These are phyloP conservation scores for Leccinellum albellum DNA, from an alignment of 768 basidiomycete species.

Conservation along the genomic window DNA sequence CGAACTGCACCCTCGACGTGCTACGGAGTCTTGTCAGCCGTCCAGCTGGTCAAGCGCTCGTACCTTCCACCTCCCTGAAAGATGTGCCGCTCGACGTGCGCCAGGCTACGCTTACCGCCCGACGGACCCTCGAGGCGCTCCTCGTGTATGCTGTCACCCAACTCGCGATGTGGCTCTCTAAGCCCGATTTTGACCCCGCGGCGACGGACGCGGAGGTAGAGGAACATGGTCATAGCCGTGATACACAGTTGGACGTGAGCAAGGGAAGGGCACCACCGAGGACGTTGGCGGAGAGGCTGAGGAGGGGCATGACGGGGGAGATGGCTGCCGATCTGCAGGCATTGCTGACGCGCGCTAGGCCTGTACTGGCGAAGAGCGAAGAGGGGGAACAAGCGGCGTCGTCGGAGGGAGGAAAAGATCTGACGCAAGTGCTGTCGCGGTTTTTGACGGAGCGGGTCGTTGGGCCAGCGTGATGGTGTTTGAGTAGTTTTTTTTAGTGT, in stretches of 20 bases:
- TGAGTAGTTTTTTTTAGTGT: not conserved
- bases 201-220: slow-evolving; percentile 43
- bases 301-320: slow-evolving; percentile 78
- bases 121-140: slow-evolving; percentile 63
- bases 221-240: slow-evolving; percentile 29
- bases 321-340: slow-evolving; percentile 70
- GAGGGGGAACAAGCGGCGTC: slow-evolving; percentile 22
- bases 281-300: slow-evolving; percentile 58
- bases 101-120: slow-evolving; percentile 53
- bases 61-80: slow-evolving; percentile 30
- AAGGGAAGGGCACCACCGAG: slow-evolving; percentile 43
- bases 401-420: slow-evolving; percentile 40
- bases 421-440: slow-evolving; percentile 55
- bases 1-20: slow-evolving; percentile 71
- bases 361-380: slow-evolving; percentile 59
- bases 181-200: slow-evolving; percentile 58
- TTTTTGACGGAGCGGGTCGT: slow-evolving; percentile 65
- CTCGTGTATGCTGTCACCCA: slow-evolving; percentile 73
- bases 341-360: slow-evolving; percentile 61
- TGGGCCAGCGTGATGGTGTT: slow-evolving; percentile 31
- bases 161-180: slow-evolving; percentile 73
- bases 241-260: slow-evolving; percentile 17
- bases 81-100: slow-evolving; percentile 44
- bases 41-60: slow-evolving; percentile 55
- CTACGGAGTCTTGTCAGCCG: slow-evolving; percentile 62